Evolutionary conservation across 371 early-diverging fungal genomes (phyloP).

Genomic region (Lichtheimia ornata): DNA sequence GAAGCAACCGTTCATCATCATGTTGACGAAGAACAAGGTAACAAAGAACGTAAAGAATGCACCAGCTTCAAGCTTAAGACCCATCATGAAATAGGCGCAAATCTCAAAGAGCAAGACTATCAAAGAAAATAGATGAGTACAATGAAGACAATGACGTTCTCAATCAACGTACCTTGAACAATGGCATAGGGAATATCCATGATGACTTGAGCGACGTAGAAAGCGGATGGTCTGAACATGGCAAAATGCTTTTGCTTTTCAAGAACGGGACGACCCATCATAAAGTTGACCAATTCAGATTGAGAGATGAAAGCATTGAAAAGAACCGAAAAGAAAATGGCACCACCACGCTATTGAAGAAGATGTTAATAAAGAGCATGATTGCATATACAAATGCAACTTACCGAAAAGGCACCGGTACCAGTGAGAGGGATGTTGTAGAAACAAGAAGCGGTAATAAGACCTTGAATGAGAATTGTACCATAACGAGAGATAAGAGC

Average conservation of each 20-base stretch:
- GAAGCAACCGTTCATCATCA: slow-evolving; percentile 49
- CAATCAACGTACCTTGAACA: slow-evolving; percentile 16
- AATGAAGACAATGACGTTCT: too few relatives aligned
- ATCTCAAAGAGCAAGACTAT: slow-evolving; percentile 55
- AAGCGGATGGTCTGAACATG: slow-evolving; percentile 64
- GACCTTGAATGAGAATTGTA: slow-evolving; percentile 60
- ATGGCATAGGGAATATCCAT: slow-evolving; percentile 40
- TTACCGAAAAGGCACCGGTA: slow-evolving; percentile 57
- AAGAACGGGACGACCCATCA: slow-evolving; percentile 61
- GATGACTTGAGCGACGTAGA: slow-evolving; percentile 59
- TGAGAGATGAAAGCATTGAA: slow-evolving; percentile 59
- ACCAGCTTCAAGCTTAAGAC: slow-evolving; percentile 44
- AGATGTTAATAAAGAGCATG: too few relatives aligned
- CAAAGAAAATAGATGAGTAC: slow-evolving; percentile 41
- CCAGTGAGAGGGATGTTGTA: slow-evolving; percentile 51
- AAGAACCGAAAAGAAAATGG: slow-evolving; percentile 56
- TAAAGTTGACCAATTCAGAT: slow-evolving; percentile 50
- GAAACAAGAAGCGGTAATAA: slow-evolving; percentile 70
- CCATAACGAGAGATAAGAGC: slow-evolving; percentile 54
- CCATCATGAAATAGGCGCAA: slow-evolving; percentile 45
- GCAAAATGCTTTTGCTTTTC: slow-evolving; percentile 73
- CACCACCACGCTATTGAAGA: slow-evolving; percentile 51
- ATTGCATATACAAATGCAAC: too few relatives aligned
- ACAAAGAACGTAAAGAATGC: slow-evolving; percentile 45
- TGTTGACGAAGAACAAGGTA: slow-evolving; percentile 26